Evolutionary conservation across 306 rosid genomes (phyloP), one percentile per base, ranked within the genome.

Genomic region (Quercus gilva): DNA sequence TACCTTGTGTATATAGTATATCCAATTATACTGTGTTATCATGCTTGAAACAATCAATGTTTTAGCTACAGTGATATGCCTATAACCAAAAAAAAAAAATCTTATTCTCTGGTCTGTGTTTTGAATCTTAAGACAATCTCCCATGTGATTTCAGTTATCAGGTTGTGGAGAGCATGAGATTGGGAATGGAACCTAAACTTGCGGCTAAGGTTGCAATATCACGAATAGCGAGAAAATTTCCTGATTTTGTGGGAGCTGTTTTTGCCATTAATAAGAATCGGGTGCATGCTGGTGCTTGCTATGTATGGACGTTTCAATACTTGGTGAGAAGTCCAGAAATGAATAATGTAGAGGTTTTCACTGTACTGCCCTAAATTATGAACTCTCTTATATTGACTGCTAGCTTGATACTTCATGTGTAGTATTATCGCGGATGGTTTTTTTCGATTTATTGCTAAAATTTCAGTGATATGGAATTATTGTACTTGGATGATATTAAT

Each of bases 101-200:
- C 37, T 15, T 65, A 0, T 55, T 79, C 20, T 61, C 4, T 19
- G 5, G 69, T 69, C 58, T 73, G 17, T 33, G 56, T 26, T 53
- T 74, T 25, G 64, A 78, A 49, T 70, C 64, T 74, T 20, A 69
- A 74, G 23, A 20, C 76, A 61, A 20, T 29, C 69, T 70, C 75
- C 1, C 37, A 55, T 79, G 41, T 81, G 72, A 74, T 86, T 87
- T 78, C 90, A 95, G 98, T 71, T 95, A 95, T 88, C 99, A 95
- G 89, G 97, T 95, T 25, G 97, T 95, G 79, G 98, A 95, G 88
- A 95, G 96, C 78, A 90, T 95, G 99, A 89, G 96, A 86, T 78
- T 89, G 51, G 98, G 99, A 82, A 85, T 95, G 92, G 97, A 88
- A 58, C 99, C 98, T 20, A 78, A 89, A 85, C 84, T 80, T 26